Evolutionary conservation across 106 monocot species (phyloP), one percentile per base, ranked within the genome.

Genomic region (Alisma plantagoaquatica): DNA sequence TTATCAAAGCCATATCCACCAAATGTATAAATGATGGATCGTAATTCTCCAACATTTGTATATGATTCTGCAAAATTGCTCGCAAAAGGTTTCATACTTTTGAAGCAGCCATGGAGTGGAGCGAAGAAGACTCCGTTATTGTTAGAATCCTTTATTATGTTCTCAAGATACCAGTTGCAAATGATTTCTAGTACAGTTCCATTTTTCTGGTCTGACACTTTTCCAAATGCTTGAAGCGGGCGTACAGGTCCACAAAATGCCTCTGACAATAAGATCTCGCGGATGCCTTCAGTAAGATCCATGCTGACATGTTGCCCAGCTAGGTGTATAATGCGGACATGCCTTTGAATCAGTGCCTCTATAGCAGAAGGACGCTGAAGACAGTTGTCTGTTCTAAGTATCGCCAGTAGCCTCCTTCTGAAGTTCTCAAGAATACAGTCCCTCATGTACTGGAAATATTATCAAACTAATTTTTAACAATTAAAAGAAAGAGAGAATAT

Each of bases 301-400:
- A 98, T 98, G 59, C 96, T 98, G 23, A 98, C 75, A 61, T 90
- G 96, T 48, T 98, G 96, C 56, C 90, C 89, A 16, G 82, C 82
- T 53, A 98, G 60, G 56, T 78, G 89, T 31, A 98, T 76, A 59
- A 90, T 90, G 59, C 74, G 59, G 23, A 89, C 49, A 41, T 98
- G 96, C 62, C 89, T 84, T 62, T 55, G 59, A 62, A 98, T 51
- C 19, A 82, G 66, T 24, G 73, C 81, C 62, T 98, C 96, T 29
- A 85, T 72, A 42, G 79, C 21, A 7, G 89, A 90, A 52, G 96
- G 96, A n/a, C 82, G 73, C 61, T 98, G 76, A 28, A 98, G 78
- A 27, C 75, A 72, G 23, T 53, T 81, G 48, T 98, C 96, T 60
- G 68, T 84, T 72, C 49, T 82, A 26, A 90, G 33, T 46, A 90